Percentiles rank a stretch among this genome's conserved stretches.
phyloP scores from a whole-genome alignment of 2,329 filamentous ascomycete species.

The Fusarium oxysporum region DNA sequence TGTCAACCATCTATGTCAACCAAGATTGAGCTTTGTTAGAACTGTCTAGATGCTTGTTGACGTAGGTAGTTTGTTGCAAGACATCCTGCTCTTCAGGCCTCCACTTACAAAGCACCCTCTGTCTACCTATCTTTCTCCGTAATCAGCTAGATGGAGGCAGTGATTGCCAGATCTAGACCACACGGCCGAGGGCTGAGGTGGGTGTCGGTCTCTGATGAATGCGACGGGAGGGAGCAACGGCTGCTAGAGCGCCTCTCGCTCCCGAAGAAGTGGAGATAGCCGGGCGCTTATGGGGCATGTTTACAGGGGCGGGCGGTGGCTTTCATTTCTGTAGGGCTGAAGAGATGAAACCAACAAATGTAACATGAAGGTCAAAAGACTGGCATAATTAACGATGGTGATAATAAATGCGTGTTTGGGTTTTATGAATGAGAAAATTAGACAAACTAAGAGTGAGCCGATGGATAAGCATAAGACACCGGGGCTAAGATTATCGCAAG shows the following conservation, averaged over 20 bases:
- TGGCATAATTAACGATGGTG: background rate
- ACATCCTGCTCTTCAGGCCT: background rate
- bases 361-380: background rate
- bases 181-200: slow-evolving; percentile 1
- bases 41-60: background rate
- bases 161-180: background rate
- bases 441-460: background rate
- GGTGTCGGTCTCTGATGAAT: background rate
- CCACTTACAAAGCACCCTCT: background rate
- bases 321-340: slow-evolving; percentile 25
- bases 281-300: slow-evolving; percentile 7
- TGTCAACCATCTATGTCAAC: background rate
- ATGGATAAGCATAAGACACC: background rate
- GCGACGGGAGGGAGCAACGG: slow-evolving; percentile 1
- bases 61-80: background rate
- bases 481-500: slow-evolving; percentile 8
- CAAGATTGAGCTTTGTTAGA: background rate
- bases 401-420: background rate
- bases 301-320: background rate
- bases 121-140: background rate
- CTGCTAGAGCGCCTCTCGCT: background rate
- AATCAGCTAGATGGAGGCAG: background rate
- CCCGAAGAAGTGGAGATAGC: slow-evolving; percentile 2
- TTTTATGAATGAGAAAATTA: background rate
- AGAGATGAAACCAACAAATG: background rate